Conservation (phyloP, 768 basidiomycete species). For the Leccinum ochraceum region DNA sequence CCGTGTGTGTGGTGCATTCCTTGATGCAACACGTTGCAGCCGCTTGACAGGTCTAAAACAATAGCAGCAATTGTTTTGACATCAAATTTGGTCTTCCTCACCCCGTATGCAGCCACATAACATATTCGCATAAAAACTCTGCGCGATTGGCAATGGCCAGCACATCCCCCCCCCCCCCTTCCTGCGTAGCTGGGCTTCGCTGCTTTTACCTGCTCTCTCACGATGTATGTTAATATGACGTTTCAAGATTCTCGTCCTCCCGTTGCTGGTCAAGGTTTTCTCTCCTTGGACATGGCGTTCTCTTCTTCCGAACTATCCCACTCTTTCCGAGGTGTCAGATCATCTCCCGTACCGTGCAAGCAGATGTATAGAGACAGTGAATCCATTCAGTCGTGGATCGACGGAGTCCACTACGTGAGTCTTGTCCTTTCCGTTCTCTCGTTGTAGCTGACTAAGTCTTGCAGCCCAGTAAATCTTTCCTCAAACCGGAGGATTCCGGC, state of each 20-base stretch:
- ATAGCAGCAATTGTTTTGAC: constrained; percentile 32
- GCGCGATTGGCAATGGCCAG: constrained; percentile 2
- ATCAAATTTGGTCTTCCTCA: constrained; percentile 8
- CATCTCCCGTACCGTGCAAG: constrained; percentile 11
- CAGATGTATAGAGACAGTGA: constrained; percentile 27
- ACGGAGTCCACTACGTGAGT: constrained; percentile 26
- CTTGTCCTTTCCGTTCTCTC: neutral
- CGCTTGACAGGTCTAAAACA: constrained; percentile 13
- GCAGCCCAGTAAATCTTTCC: constrained; percentile 19
- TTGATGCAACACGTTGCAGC: neutral
- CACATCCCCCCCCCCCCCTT: neutral
- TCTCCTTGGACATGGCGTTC: constrained; percentile 12
- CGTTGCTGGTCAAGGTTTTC: constrained; percentile 33
- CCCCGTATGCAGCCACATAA: constrained; percentile 6
- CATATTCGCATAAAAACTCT: constrained; percentile 21
- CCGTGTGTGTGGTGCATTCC: neutral
- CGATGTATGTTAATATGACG: constrained; percentile 21
- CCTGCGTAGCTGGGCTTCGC: constrained; percentile 34
- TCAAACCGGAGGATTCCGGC: constrained; percentile 4
- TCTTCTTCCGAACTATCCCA: constrained; percentile 13
- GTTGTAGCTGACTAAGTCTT: constrained; percentile 1
- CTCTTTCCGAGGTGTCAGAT: constrained; percentile 6
- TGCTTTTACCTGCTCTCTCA: constrained; percentile 10
- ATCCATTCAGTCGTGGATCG: constrained; percentile 31
- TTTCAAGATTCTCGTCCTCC: constrained; percentile 18